A percentile compares a stretch with the other conserved stretches of the same genome.
These are phyloP conservation scores for Bondarzewia mesenterica DNA, from an alignment of 1,284 basidiomycete genomes.

Conservation along the genomic window DNA sequence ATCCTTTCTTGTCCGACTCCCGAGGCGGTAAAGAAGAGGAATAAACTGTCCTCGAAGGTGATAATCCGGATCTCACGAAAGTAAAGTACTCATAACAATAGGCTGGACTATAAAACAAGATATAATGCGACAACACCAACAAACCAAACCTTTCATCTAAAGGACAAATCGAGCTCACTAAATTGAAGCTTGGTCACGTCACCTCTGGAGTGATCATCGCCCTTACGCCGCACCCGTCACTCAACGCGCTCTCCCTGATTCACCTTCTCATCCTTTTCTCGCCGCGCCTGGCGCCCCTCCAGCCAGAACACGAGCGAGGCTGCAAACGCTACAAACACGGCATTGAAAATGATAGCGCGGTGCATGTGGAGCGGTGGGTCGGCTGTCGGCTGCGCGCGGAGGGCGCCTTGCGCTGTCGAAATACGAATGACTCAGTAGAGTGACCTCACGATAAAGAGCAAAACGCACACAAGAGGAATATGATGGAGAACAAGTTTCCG, in stretches of 20 bases:
- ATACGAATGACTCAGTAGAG: too few relatives aligned
- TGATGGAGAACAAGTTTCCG: constrained; percentile 53
- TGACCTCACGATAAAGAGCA: background rate
- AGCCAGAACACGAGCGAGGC: constrained; percentile 37
- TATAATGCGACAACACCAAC: background rate
- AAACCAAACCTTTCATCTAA: too few relatives aligned
- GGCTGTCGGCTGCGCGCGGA: constrained; percentile 50
- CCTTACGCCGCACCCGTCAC: too few relatives aligned
- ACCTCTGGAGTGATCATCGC: too few relatives aligned
- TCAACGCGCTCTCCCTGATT: background rate
- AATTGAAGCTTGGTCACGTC: too few relatives aligned
- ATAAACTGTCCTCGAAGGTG: too few relatives aligned
- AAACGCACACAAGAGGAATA: constrained; percentile 57
- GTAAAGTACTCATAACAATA: background rate
- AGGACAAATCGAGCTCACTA: too few relatives aligned
- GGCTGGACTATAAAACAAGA: background rate
- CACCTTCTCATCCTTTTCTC: constrained; percentile 45
- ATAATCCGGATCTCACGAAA: too few relatives aligned
- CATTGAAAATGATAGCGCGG: constrained; percentile 55
- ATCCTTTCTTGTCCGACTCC: too few relatives aligned
- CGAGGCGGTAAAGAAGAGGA: too few relatives aligned
- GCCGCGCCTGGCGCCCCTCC: constrained; percentile 49
- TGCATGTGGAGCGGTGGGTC: constrained; percentile 66
- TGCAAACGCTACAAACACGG: constrained; percentile 32
- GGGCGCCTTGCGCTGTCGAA: constrained; percentile 46